phyloP scores from a whole-genome alignment of 805 yeast species.

The Candida gorgasii region DNA sequence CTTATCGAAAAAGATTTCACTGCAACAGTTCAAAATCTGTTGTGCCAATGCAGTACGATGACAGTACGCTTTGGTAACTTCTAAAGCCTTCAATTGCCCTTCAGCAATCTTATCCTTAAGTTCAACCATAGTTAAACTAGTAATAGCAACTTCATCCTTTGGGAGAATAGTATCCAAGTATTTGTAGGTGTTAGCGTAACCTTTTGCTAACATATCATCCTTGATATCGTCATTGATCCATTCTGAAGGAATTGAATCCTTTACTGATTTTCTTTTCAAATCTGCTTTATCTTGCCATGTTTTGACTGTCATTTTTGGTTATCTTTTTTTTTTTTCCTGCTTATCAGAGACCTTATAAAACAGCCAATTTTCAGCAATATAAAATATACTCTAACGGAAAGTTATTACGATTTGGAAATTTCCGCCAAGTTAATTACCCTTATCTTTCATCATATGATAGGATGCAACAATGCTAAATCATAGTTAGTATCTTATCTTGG shows the following conservation, averaged over 20 bases:
- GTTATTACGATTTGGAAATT: too few relatives aligned
- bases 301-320: not conserved
- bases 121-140: constrained; percentile 7
- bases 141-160: constrained; percentile 13
- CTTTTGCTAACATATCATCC: constrained; percentile 1
- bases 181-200: constrained; percentile 8
- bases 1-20: constrained; percentile 35
- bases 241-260: constrained; percentile 7
- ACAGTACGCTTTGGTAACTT: constrained; percentile 55
- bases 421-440: too few relatives aligned
- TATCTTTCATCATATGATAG: too few relatives aligned
- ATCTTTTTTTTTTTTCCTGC: not conserved
- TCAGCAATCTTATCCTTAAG: not conserved
- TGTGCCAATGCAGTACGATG: constrained; percentile 61
- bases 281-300: constrained; percentile 6
- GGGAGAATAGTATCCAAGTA: constrained; percentile 13
- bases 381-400: too few relatives aligned
- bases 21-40: constrained; percentile 46
- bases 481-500: too few relatives aligned
- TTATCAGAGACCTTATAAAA: too few relatives aligned
- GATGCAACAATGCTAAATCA: too few relatives aligned
- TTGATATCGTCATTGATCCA: constrained; percentile 6
- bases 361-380: too few relatives aligned
- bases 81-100: constrained; percentile 29
- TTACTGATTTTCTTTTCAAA: not conserved